Conservation (phyloP, 2,329 filamentous ascomycete genomes). For the Simplicillium sp. region DNA sequence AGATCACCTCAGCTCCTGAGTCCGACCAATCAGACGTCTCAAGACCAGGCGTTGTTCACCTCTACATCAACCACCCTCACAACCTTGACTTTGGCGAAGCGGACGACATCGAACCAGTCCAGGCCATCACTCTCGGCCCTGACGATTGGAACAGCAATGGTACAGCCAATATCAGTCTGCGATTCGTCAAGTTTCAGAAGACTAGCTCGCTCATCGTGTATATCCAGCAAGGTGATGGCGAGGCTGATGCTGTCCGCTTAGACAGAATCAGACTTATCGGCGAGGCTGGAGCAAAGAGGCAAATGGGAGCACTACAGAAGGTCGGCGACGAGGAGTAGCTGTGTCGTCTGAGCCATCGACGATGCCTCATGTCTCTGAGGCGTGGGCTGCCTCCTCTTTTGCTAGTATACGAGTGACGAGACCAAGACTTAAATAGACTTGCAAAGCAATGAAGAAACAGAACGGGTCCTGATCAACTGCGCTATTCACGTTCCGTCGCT, state of each 20-base stretch:
- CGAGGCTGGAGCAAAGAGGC: conserved; percentile 82
- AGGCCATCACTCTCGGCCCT: conserved; percentile 64
- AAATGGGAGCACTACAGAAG: conserved; percentile 94
- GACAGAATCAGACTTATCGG: conserved; percentile 75
- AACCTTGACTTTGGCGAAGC: conserved; percentile 94
- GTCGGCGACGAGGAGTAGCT: conserved; percentile 62
- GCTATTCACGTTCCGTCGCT: conserved; percentile 1
- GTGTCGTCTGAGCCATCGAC: too few relatives aligned
- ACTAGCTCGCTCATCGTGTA: conserved; percentile 81
- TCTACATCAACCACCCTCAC: conserved; percentile 82
- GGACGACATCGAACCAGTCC: conserved; percentile 73
- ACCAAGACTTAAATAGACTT: too few relatives aligned
- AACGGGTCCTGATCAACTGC: conserved; percentile 2
- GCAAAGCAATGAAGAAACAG: neutral
- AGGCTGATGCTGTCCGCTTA: conserved; percentile 76
- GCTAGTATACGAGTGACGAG: neutral
- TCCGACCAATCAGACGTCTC: conserved; percentile 65
- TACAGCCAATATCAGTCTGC: conserved; percentile 63
- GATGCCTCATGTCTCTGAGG: neutral
- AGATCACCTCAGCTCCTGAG: conserved; percentile 72
- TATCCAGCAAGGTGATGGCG: conserved; percentile 75
- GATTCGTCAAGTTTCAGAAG: conserved; percentile 97
- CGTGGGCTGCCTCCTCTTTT: neutral
- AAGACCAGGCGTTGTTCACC: conserved; percentile 71
- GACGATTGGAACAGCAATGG: conserved; percentile 76